Conservation (phyloP, 768 basidiomycete genomes). For the Porphyrellus cyaneotinctus region DNA sequence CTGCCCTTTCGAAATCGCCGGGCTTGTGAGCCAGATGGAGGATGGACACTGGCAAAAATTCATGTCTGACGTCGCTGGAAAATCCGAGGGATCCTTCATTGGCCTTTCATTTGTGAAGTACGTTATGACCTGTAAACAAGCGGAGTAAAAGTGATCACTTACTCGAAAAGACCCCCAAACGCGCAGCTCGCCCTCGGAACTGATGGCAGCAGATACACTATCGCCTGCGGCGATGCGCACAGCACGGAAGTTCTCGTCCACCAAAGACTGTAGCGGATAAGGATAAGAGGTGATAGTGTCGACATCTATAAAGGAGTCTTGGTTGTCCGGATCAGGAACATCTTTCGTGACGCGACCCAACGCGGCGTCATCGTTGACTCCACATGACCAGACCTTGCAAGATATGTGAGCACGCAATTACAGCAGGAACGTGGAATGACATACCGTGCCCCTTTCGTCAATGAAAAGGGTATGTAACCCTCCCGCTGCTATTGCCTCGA, state of each 20-base stretch:
- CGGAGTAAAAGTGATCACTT: constrained; percentile 24
- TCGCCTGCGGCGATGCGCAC: constrained; percentile 83
- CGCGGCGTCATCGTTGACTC: constrained; percentile 85
- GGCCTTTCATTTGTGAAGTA: constrained; percentile 39
- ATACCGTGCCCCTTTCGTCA: constrained; percentile 85
- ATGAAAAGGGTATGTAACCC: constrained; percentile 88
- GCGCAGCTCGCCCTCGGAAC: constrained; percentile 71
- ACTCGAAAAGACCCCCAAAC: constrained; percentile 93
- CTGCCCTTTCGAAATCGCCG: constrained; percentile 66
- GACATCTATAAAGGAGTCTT: constrained; percentile 52
- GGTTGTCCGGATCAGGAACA: constrained; percentile 55
- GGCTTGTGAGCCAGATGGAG: constrained; percentile 58
- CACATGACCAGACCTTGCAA: constrained; percentile 75
- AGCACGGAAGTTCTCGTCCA: constrained; percentile 79
- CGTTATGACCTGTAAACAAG: neutral
- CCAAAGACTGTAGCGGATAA: constrained; percentile 62
- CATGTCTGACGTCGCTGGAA: constrained; percentile 58
- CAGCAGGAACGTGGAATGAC: constrained; percentile 31
- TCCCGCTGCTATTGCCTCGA: constrained; percentile 77
- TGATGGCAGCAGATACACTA: constrained; percentile 82
- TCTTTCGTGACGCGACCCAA: constrained; percentile 73
- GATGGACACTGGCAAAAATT: constrained; percentile 60
- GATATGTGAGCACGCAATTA: constrained; percentile 1
- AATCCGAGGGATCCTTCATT: constrained; percentile 86
- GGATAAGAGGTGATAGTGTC: constrained; percentile 52